A percentile compares a stretch with the other conserved stretches of the same genome.
Conservation (phyloP, 371 early-diverging fungal genomes). For the Actinomortierella wolfii region DNA sequence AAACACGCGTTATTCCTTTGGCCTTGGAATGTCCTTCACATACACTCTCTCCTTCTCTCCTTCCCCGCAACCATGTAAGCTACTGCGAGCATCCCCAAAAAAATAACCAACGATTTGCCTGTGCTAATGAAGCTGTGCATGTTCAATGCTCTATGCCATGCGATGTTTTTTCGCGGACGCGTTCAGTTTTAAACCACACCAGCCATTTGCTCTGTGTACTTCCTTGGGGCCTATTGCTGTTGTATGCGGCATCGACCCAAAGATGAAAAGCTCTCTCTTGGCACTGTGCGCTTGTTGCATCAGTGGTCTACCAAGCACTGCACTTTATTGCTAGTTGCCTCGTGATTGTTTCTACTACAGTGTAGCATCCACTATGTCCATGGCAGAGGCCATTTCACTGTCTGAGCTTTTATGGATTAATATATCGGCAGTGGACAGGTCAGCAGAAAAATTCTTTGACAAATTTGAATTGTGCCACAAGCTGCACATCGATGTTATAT, state of each 20-base stretch:
- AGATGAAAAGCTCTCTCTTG: slow-evolving; percentile 2
- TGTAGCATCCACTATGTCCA: slow-evolving; percentile 14
- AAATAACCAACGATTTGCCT: too few species aligned
- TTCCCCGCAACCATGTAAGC: too few species aligned
- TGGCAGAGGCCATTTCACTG: slow-evolving; percentile 5
- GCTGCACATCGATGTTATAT: slow-evolving; percentile 18
- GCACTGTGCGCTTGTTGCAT: slow-evolving; percentile 7
- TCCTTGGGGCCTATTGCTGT: slow-evolving; percentile 1
- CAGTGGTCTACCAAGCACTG: too few species aligned
- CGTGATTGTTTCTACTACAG: too few species aligned
- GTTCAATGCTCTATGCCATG: slow-evolving; percentile 4
- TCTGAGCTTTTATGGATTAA: slow-evolving; percentile 16
- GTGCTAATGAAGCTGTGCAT: slow-evolving; percentile 1
- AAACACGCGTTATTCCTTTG: too few species aligned
- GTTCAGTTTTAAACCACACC: slow-evolving; percentile 1
- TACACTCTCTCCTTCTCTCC: too few species aligned
- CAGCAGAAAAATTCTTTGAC: slow-evolving; percentile 11
- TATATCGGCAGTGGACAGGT: slow-evolving; percentile 15
- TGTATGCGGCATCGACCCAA: background rate
- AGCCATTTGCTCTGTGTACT: slow-evolving; percentile 3
- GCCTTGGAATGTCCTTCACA: too few species aligned
- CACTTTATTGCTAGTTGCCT: too few species aligned
- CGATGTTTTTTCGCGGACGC: slow-evolving; percentile 1
- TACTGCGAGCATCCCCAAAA: too few species aligned
- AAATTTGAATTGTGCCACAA: slow-evolving; percentile 15